phyloP scores from a whole-genome alignment of 108 stramenopile species.

The Pseudonitzschia multistriata region DNA sequence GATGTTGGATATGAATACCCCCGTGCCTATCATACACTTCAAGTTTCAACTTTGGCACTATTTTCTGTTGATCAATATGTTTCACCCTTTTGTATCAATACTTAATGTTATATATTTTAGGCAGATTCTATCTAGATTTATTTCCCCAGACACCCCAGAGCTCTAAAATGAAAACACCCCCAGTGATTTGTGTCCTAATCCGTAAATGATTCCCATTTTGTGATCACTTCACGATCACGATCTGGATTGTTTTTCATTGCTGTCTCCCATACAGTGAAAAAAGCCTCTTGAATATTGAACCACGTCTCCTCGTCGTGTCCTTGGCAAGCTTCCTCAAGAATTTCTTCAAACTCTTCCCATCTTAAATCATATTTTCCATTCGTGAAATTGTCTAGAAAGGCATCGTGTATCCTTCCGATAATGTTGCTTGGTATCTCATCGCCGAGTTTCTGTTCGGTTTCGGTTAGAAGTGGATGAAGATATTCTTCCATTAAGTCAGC shows the following conservation, averaged over 20 bases:
- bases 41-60: too few species aligned
- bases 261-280: constrained; percentile 12
- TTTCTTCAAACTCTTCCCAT: constrained; percentile 13
- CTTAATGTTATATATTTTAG: too few species aligned
- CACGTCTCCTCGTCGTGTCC: constrained; percentile 7
- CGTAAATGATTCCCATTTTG: too few species aligned
- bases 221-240: neutral
- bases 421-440: constrained; percentile 8
- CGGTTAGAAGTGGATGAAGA: constrained; percentile 13
- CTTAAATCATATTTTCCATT: neutral
- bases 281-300: constrained; percentile 21
- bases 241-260: neutral
- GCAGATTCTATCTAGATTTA: too few species aligned
- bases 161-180: too few species aligned
- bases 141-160: too few species aligned
- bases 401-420: neutral
- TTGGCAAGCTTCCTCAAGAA: constrained; percentile 13
- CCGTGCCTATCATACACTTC: too few species aligned
- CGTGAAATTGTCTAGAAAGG: neutral
- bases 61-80: too few species aligned
- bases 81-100: too few species aligned
- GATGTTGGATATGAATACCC: too few species aligned
- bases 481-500: constrained; percentile 13
- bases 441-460: constrained; percentile 11
- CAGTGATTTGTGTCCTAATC: too few species aligned